Conservation (phyloP, 441 rosid genomes). For the Eutrema salsugineum region DNA sequence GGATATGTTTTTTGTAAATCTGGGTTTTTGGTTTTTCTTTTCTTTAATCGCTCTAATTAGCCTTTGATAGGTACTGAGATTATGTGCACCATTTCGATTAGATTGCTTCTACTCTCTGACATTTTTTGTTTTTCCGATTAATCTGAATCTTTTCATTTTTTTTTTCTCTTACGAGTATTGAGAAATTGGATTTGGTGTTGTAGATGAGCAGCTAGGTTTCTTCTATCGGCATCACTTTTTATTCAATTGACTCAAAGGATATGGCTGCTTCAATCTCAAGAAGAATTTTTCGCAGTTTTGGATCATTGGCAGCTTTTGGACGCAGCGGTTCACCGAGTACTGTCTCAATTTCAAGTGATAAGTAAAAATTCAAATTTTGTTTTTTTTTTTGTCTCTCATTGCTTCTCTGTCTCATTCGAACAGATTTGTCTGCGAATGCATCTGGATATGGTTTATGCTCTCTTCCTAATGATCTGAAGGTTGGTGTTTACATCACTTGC, state of each 20-base stretch:
- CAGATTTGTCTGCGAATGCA: slow-evolving; percentile 10
- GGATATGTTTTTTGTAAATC: background rate
- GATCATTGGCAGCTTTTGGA: slow-evolving; percentile 32
- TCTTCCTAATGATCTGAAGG: slow-evolving; percentile 17
- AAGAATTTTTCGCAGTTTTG: slow-evolving; percentile 42
- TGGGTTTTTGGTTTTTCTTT: background rate
- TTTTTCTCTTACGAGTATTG: background rate
- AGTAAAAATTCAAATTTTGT: background rate
- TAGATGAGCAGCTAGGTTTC: slow-evolving; percentile 17
- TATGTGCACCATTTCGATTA: background rate
- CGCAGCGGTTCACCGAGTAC: background rate
- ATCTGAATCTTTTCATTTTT: background rate
- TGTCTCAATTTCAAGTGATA: background rate
- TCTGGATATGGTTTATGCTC: slow-evolving; percentile 24
- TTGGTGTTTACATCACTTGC: background rate
- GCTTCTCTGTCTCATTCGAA: background rate
- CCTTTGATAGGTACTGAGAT: background rate
- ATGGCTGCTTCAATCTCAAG: slow-evolving; percentile 58
- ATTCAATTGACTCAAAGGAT: background rate
- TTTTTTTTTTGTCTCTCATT: background rate
- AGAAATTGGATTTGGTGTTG: slow-evolving; percentile 11
- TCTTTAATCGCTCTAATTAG: background rate
- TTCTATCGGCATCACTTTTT: background rate
- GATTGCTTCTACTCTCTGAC: background rate
- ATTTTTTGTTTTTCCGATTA: background rate